Conservation (phyloP, 306 rosid genomes). For the Abrus pulchellus region DNA sequence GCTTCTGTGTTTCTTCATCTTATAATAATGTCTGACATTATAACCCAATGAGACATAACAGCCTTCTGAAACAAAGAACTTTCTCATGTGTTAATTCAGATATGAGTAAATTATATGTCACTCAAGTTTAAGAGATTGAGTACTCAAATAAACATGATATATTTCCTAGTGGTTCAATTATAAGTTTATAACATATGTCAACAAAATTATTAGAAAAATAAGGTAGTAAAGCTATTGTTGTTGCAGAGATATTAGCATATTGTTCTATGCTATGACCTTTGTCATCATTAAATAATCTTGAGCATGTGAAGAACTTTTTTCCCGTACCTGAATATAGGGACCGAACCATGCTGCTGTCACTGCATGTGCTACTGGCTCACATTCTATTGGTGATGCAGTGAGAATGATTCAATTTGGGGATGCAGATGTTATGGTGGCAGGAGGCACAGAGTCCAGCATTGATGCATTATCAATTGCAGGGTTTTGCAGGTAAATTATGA, state of each 20-base stretch:
- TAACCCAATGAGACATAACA: constrained; percentile 21
- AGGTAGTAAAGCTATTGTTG: constrained; percentile 41
- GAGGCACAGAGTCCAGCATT: constrained; percentile 97
- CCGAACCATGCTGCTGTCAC: constrained; percentile 97
- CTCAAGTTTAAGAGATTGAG: constrained; percentile 37
- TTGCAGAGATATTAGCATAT: constrained; percentile 36
- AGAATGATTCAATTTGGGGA: constrained; percentile 99
- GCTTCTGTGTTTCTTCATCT: constrained; percentile 36
- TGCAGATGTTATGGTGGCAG: constrained; percentile 96
- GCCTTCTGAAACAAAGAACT: constrained; percentile 31
- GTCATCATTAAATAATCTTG: constrained; percentile 26
- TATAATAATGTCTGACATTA: constrained; percentile 23
- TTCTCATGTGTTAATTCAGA: constrained; percentile 20
- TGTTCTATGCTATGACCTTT: constrained; percentile 1
- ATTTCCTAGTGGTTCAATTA: constrained; percentile 13
- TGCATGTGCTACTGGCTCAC: constrained; percentile 97
- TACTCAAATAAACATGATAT: constrained; percentile 12
- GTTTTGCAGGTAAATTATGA: constrained; percentile 75
- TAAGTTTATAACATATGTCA: constrained; percentile 20
- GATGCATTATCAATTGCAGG: constrained; percentile 95
- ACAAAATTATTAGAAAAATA: constrained; percentile 9
- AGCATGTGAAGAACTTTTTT: constrained; percentile 23
- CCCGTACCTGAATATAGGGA: constrained; percentile 63
- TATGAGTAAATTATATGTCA: constrained; percentile 26
- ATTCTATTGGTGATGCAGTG: constrained; percentile 92